Conservation (phyloP, 2,329 filamentous ascomycete genomes). For the Dryadomyces sulphureus region DNA sequence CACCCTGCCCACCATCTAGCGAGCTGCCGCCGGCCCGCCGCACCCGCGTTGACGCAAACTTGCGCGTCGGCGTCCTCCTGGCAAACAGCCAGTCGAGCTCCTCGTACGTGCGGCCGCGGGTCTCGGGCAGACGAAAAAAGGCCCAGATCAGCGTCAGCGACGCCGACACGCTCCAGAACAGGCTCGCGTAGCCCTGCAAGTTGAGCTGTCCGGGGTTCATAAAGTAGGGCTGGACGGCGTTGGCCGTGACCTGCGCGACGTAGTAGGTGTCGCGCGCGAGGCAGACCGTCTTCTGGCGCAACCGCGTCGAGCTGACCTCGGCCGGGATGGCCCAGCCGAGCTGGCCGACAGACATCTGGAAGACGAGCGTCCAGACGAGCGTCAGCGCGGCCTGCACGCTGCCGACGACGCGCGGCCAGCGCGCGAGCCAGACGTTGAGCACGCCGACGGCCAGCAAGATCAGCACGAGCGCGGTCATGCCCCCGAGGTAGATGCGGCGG, state of each 20-base stretch:
- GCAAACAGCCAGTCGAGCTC: constrained; percentile 43
- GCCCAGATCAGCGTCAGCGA: constrained; percentile 32
- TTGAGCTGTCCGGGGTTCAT: constrained; percentile 27
- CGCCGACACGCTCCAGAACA: constrained; percentile 30
- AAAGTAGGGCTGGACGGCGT: constrained; percentile 17
- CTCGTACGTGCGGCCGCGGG: constrained; percentile 30
- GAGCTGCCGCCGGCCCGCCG: too few species aligned
- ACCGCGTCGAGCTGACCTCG: constrained; percentile 19
- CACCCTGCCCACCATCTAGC: too few species aligned
- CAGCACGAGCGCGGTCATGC: constrained; percentile 6
- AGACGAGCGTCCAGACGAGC: constrained; percentile 11
- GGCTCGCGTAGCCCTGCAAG: constrained; percentile 31
- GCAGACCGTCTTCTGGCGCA: constrained; percentile 19
- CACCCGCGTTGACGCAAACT: constrained; percentile 5
- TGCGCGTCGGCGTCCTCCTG: constrained; percentile 22
- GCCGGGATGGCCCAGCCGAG: constrained; percentile 20
- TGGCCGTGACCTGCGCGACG: constrained; percentile 13
- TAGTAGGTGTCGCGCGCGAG: constrained; percentile 18
- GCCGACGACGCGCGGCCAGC: not conserved
- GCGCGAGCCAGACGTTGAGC: constrained; percentile 1
- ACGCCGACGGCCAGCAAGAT: constrained; percentile 13
- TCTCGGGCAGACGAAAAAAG: constrained; percentile 36
- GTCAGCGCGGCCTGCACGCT: constrained; percentile 6
- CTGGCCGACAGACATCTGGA: constrained; percentile 23
- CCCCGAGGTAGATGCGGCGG: constrained; percentile 10